phyloP scores from a whole-genome alignment of 2,329 filamentous ascomycete species.

The Cytospora paraplurivora region DNA sequence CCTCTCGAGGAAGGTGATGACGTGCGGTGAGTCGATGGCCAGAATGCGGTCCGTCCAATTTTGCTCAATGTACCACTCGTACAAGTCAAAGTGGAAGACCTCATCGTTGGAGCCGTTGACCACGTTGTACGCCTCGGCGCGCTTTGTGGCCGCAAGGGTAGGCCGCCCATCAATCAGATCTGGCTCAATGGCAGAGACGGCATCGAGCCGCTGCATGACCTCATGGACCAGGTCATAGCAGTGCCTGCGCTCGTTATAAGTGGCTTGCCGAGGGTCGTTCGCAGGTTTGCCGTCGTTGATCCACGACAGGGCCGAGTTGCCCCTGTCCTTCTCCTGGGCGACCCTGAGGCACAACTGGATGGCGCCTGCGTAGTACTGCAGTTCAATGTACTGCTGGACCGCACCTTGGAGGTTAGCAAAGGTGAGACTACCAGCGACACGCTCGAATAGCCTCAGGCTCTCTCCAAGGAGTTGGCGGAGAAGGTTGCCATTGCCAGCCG shows the following conservation, averaged over 20 bases:
- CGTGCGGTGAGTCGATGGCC: conserved; percentile 79
- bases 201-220: conserved; percentile 78
- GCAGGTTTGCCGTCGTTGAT: conserved; percentile 78
- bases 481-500: conserved; percentile 71
- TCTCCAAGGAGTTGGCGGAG: conserved; percentile 83
- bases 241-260: conserved; percentile 70
- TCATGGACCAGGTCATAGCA: conserved; percentile 88
- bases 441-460: conserved; percentile 83
- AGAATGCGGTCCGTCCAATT: conserved; percentile 85
- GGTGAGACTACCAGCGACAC: conserved; percentile 81
- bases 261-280: conserved; percentile 67
- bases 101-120: conserved; percentile 88
- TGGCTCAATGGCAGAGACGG: conserved; percentile 66
- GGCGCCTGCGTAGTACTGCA: conserved; percentile 91
- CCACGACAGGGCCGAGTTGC: conserved; percentile 83
- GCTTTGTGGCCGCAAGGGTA: conserved; percentile 75
- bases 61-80: conserved; percentile 92
- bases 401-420: conserved; percentile 79
- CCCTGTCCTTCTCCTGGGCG: conserved; percentile 81
- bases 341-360: conserved; percentile 85
- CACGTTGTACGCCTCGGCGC: conserved; percentile 85
- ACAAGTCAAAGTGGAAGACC: conserved; percentile 94
- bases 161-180: conserved; percentile 76
- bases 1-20: conserved; percentile 81
- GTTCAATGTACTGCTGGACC: conserved; percentile 74